Evolutionary conservation across 139 green algal species (phyloP).

Genomic region (Monoraphidium neglectum): DNA sequence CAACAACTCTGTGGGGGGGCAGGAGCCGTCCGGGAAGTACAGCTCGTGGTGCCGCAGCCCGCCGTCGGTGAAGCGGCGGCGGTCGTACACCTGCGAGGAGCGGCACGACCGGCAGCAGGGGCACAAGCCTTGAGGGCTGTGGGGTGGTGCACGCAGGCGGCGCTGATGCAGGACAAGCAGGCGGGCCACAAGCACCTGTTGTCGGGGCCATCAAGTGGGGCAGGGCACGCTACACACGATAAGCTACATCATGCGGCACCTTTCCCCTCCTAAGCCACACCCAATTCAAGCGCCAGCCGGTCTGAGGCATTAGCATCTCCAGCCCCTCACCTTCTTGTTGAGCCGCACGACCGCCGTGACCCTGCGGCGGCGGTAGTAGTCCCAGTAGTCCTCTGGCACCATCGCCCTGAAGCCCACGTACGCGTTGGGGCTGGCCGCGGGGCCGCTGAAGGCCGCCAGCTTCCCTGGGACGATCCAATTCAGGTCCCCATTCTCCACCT

Average conservation of each 20-base stretch:
- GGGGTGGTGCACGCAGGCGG: too few species aligned
- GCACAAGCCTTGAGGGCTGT: too few species aligned
- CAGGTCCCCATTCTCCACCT: conserved; percentile 57
- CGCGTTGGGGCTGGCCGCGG: conserved; percentile 58
- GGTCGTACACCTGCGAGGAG: conserved; percentile 84
- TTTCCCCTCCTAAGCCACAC: too few species aligned
- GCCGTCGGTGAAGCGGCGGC: conserved; percentile 72
- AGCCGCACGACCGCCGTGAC: conserved; percentile 83
- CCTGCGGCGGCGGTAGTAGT: conserved; percentile 70
- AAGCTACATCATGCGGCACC: too few species aligned
- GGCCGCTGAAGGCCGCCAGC: conserved; percentile 88
- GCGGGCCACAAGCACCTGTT: too few species aligned
- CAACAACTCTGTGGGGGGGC: conserved; percentile 78
- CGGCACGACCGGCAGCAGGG: too few species aligned
- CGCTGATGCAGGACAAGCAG: too few species aligned
- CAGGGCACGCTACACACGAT: too few species aligned
- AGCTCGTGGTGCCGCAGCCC: conserved; percentile 89
- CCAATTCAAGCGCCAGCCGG: too few species aligned
- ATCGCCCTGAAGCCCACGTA: conserved; percentile 79
- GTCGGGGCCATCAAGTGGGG: too few species aligned
- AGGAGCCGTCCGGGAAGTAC: conserved; percentile 93
- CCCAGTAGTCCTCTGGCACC: conserved; percentile 88
- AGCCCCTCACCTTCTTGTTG: conserved; percentile 76
- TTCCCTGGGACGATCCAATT: conserved; percentile 91
- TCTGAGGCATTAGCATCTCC: too few species aligned